Base-by-base conservation (phyloP, 139 green algal species). In the Picochlorum costavermella region DNA sequence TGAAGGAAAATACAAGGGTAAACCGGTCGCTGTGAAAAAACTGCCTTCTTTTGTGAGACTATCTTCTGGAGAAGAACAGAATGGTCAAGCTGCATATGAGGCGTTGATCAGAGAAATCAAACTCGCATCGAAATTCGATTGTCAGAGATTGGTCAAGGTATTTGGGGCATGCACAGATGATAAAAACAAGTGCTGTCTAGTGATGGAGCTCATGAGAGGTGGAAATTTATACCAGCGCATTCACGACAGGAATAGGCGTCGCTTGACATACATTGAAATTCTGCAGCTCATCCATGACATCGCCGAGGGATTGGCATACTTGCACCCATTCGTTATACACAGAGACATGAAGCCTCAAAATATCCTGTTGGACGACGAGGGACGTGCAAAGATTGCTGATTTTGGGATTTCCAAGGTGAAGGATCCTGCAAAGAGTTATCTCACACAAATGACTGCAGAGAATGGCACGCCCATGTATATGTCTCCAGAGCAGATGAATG, bases 401-500 rank as follows among this genome's bases (percentile, higher is more conserved):
- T 95, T 95, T 65, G 88, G 88, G 16, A 89, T 96, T 61, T 81
- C 63, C 25, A 66, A 76, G 13, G 70, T 77, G 6, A 78, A 92
- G 77, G 87, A 94, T 69, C 87, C 86, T 5, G 68, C 78, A 60
- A 83, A 85, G 60, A 86, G 70, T 58, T 92, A 84, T 65, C 61
- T 94, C 30, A 79, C 70, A 8, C 81, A 76, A 43, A 59, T 91
- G n/a, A 95, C 85, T 0, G 81, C 88, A 29, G 78, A 87, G 23
- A 82, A 85, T 23, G 87, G 87, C 45, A 93, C 78, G 25, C 77
- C 77, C 13, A 76, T 63, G 62, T 90, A 90, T 74, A 90, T 90
- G 84, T 73, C 76, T 8, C 81, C 87, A 2, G 87, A 95, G 78
- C 74, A 88, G 45, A 91, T 95, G 75, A 89, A 87, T 64, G 86